Evolutionary conservation across 2,329 filamentous ascomycete genomes (phyloP), one percentile per base, ranked within the genome.

Genomic region (Neonectria faginata): DNA sequence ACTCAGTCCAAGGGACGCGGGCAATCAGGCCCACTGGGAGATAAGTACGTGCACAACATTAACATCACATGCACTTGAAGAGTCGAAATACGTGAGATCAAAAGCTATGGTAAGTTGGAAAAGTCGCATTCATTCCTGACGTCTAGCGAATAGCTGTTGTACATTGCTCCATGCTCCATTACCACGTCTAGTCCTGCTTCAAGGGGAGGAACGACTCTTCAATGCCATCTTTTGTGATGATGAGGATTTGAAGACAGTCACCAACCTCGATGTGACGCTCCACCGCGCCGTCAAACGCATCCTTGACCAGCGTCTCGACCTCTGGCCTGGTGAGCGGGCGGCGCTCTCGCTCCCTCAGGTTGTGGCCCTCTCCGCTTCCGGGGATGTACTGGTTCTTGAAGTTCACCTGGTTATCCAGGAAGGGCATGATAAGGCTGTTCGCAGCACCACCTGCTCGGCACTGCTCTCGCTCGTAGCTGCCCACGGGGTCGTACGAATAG

Each of bases 201-300:
- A 99, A 83, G 29, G 92, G 90, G 72, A 90, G 82, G 76, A 91
- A 91, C 56, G 89, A 87, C 86, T 99, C 96, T 83, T 97, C 88
- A 76, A 98, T 94, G 11, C 96, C 96, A 57, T 93, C 85, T 80
- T 87, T 89, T 53, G 94, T 97, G 75, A 98, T 93, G 73, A 97
- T 89, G 86, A 99, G 86, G 88, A 97, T 94, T 86, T 99, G 96
- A 79, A 99, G 82, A 55, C 92, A 91, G 83, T 99, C 96, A 80
- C 96, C 96, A 67, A 99, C 97, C 85, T 99, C 96, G 73, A 99
- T 99, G 83, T 99, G 96, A 82, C 96, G 92, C 87, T 99, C 96
- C 36, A 97, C 95, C 4, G 97, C 96, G 79, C 95, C 97, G 67
- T 97, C 97, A 81, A 99, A 99, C 3, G 96, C 96, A 86, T 99